A percentile compares a stretch with the other conserved stretches of the same genome.
These are phyloP conservation scores for Erysimum cheiranthoides DNA, from an alignment of 345 rosid genomes.

Conservation along the genomic window DNA sequence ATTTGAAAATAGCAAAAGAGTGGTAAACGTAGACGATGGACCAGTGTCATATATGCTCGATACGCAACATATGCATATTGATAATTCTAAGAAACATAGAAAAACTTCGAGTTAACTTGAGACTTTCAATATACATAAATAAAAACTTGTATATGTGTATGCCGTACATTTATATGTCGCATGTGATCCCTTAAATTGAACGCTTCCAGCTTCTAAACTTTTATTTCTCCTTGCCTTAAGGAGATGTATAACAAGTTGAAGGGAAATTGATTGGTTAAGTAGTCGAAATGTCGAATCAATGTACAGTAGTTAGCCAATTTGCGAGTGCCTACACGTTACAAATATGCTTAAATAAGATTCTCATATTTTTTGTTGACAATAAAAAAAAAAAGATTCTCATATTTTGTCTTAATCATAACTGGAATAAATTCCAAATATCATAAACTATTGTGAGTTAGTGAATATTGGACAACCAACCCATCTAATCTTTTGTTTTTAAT, in stretches of 20 bases:
- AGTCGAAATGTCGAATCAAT: conserved; percentile 33
- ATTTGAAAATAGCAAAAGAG: background rate
- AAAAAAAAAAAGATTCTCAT: conserved; percentile 27
- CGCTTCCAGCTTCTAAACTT: conserved; percentile 6
- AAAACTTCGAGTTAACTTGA: conserved; percentile 30
- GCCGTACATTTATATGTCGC: conserved; percentile 5
- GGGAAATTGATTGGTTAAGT: conserved; percentile 15
- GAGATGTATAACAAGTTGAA: conserved; percentile 28
- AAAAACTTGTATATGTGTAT: conserved; percentile 24
- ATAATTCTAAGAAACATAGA: background rate
- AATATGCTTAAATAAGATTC: conserved; percentile 34
- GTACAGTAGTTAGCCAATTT: conserved; percentile 30
- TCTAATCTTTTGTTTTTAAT: background rate
- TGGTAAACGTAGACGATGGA: background rate
- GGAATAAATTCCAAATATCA: background rate
- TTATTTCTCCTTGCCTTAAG: background rate
- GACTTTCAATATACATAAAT: conserved; percentile 31
- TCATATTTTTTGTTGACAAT: no score
- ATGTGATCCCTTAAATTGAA: conserved; percentile 18
- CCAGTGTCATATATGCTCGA: background rate
- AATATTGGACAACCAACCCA: conserved; percentile 41
- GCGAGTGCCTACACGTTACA: conserved; percentile 31
- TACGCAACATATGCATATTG: background rate
- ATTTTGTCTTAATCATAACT: background rate
- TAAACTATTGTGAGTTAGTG: conserved; percentile 34